Evolutionary conservation across 1,284 basidiomycete species (phyloP).

Genomic region (Trichosporon ovoides): DNA sequence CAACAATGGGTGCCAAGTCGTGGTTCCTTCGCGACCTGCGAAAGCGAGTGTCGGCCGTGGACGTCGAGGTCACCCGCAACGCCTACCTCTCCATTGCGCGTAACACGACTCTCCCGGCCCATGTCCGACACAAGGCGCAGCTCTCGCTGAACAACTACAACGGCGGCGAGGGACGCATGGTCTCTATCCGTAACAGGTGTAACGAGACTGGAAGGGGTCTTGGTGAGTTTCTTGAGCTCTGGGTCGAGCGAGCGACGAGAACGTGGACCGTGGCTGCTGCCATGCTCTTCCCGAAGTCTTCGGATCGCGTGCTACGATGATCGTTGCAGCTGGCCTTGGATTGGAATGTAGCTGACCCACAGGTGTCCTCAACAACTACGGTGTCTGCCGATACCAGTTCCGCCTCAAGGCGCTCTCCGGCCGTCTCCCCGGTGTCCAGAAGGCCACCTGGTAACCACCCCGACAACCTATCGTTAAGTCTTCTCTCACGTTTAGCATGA

Average conservation of each 20-base stretch:
- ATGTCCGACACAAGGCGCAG: constrained; percentile 92
- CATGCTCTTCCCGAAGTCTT: too few species aligned
- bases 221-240: constrained; percentile 46
- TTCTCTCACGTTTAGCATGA: constrained; percentile 4
- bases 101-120: constrained; percentile 73
- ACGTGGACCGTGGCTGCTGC: too few species aligned
- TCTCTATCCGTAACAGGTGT: constrained; percentile 82
- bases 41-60: constrained; percentile 49
- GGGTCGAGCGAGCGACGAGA: neutral
- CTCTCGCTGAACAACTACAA: constrained; percentile 84
- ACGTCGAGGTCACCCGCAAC: constrained; percentile 71
- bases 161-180: constrained; percentile 67
- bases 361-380: constrained; percentile 80
- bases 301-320: too few species aligned
- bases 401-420: constrained; percentile 71
- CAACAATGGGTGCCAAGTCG: constrained; percentile 30
- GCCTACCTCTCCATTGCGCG: constrained; percentile 86
- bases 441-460: constrained; percentile 72
- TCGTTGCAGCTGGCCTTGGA: too few species aligned
- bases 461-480: neutral
- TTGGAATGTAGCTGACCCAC: constrained; percentile 7
- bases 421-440: constrained; percentile 77
- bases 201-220: constrained; percentile 74
- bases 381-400: constrained; percentile 81
- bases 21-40: constrained; percentile 43